phyloP scores from a whole-genome alignment of 2,329 filamentous ascomycete genomes.

The Fusarium piperis region DNA sequence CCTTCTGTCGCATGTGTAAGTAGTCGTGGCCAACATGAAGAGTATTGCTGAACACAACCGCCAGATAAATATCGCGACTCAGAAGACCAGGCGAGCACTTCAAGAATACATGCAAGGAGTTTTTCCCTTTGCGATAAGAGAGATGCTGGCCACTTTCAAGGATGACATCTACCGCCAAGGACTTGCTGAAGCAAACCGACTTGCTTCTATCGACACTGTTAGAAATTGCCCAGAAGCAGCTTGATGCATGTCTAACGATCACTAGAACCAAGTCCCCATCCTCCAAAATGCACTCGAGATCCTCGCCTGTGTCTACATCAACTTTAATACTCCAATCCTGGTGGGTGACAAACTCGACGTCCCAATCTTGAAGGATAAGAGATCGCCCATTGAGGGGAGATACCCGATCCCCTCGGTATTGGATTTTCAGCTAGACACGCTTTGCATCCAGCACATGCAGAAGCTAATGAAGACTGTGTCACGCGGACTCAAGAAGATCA shows the following conservation, averaged over 20 bases:
- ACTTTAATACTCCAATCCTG: neutral
- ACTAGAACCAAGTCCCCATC: neutral
- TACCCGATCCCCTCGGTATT: neutral
- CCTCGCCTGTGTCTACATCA: neutral
- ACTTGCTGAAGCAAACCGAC: neutral
- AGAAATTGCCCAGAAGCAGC: neutral
- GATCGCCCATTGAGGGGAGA: neutral
- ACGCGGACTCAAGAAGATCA: neutral
- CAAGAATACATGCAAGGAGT: neutral
- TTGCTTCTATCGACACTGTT: neutral
- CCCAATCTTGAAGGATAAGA: neutral
- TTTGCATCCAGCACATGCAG: neutral
- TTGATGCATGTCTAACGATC: neutral
- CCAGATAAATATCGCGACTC: neutral
- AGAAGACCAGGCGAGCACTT: neutral
- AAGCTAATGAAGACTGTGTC: neutral
- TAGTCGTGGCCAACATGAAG: neutral
- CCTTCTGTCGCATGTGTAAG: neutral
- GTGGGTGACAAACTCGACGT: neutral
- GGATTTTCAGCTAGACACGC: neutral
- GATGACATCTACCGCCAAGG: neutral
- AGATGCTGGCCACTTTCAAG: neutral
- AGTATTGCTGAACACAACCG: neutral
- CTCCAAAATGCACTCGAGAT: neutral
- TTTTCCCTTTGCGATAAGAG: neutral